These are phyloP conservation scores for Protomyces gravidus DNA, from an alignment of 1,139 yeast species.

Conservation along the genomic window DNA sequence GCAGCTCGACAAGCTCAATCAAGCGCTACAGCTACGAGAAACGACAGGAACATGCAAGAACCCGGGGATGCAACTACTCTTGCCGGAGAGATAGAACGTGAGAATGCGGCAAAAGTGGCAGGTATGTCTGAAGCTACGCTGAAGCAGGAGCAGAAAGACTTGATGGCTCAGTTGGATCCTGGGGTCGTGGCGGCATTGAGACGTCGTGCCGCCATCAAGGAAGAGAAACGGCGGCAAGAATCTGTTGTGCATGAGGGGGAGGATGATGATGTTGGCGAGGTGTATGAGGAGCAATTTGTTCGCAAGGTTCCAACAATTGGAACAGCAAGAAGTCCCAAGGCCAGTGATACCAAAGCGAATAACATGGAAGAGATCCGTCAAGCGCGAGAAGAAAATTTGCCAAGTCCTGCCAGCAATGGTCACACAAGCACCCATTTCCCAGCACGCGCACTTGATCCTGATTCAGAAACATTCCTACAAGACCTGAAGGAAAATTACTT, in stretches of 20 bases:
- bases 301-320: not conserved
- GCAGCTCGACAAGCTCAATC: not conserved
- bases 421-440: not conserved
- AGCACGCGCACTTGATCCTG: slow-evolving; percentile 17
- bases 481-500: slow-evolving; percentile 79
- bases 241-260: not conserved
- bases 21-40: too few relatives aligned
- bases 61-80: not conserved
- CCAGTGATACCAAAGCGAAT: not conserved
- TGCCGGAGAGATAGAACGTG: slow-evolving; percentile 4
- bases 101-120: slow-evolving; percentile 4
- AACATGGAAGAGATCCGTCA: not conserved
- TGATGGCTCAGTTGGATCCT: slow-evolving; percentile 4
- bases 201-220: not conserved
- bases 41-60: not conserved
- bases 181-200: slow-evolving; percentile 4
- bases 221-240: not conserved
- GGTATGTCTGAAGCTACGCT: slow-evolving; percentile 3
- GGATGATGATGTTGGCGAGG: not conserved
- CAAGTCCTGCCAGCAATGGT: not conserved
- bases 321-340: not conserved
- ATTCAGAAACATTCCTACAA: slow-evolving; percentile 49
- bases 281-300: not conserved
- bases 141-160: not conserved
- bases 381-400: not conserved